Base-by-base conservation (phyloP, 805 yeast genomes). In the Saturnispora bothae region DNA sequence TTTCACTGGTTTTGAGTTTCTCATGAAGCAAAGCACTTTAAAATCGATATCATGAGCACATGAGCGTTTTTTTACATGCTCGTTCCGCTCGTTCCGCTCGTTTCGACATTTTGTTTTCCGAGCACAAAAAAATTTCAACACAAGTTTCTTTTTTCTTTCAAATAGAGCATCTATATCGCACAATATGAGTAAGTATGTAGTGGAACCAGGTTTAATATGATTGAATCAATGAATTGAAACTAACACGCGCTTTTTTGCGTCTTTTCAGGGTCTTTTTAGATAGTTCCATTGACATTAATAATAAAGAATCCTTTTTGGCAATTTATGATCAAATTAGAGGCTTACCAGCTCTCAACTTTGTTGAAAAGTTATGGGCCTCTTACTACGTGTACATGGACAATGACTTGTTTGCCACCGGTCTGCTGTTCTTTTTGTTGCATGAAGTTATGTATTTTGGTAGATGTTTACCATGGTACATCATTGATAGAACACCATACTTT, bases 361-460 rank as follows among this genome's bases (percentile, higher is more conserved):
- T 38, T 3, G 96, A 89, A 59, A 71, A 70, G 46, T 54, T 75
- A 41, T 89, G 98, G 98, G 94, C 94, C 10, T 65, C 85, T 17
- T 89, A 83, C 76, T 89, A 86, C 65, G 65, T 75, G 42, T 86
- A 76, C 62, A 72, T 86, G 71, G 71, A 76, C 49, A 89, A 89
- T 59, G 98, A 89, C 60, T 68, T 82, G 25, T 68, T 89, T 44
- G 96, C 97, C 37, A 89, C 97, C 2, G 98, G 97, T 4, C 59
- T 86, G 33, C 62, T 89, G 59, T 78, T 86, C 54, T 84, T 89
- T 58, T 52, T 70, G 29, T 65, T 84, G 40, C 98, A 89, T 61
- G 98, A 89, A 63, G 47, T 82, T 37, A 73, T 83, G 72, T 89
- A 89, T 64, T 89, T 92, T 57, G 92, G 89, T 38, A 76, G 97